Evolutionary conservation across 305 asterid species (phyloP).

Genomic region (Stenogyne calaminthoides): DNA sequence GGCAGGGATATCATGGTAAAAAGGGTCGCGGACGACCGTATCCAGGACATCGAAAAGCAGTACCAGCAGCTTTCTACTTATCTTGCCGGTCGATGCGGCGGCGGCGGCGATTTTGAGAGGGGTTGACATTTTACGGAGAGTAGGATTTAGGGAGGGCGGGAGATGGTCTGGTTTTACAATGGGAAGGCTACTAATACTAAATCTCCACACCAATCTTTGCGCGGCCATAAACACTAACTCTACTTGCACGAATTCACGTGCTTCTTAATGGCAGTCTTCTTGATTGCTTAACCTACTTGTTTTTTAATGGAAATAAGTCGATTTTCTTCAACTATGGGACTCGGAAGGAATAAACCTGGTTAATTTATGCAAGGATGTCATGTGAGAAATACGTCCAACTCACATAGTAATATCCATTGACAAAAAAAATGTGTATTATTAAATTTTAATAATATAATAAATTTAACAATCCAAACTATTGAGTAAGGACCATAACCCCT

Average conservation of each 20-base stretch:
- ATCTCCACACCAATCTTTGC: constrained; percentile 38
- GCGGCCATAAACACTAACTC: constrained; percentile 32
- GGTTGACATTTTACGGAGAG: constrained; percentile 16
- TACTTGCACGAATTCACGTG: not conserved
- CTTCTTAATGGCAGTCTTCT: too few relatives aligned
- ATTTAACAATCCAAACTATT: too few relatives aligned
- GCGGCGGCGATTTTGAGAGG: constrained; percentile 23
- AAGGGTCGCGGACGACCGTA: constrained; percentile 86
- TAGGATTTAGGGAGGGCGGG: constrained; percentile 23
- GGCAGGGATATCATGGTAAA: constrained; percentile 76
- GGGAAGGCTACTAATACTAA: constrained; percentile 30
- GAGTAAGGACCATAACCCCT: too few relatives aligned
- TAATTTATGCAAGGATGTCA: too few relatives aligned
- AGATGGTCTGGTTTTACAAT: constrained; percentile 27
- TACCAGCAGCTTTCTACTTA: constrained; percentile 63
- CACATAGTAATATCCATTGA: too few relatives aligned
- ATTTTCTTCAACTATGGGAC: too few relatives aligned
- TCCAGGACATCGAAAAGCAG: constrained; percentile 91
- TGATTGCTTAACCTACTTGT: too few relatives aligned
- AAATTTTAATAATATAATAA: too few relatives aligned
- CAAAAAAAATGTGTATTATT: too few relatives aligned
- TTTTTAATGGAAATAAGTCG: too few relatives aligned
- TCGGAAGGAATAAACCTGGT: too few relatives aligned
- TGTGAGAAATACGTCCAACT: too few relatives aligned
- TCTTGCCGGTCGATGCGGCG: constrained; percentile 6